A percentile compares a stretch with the other conserved stretches of the same genome.
These are phyloP conservation scores for Hericium erinaceus DNA, from an alignment of 768 basidiomycete genomes.

Conservation along the genomic window DNA sequence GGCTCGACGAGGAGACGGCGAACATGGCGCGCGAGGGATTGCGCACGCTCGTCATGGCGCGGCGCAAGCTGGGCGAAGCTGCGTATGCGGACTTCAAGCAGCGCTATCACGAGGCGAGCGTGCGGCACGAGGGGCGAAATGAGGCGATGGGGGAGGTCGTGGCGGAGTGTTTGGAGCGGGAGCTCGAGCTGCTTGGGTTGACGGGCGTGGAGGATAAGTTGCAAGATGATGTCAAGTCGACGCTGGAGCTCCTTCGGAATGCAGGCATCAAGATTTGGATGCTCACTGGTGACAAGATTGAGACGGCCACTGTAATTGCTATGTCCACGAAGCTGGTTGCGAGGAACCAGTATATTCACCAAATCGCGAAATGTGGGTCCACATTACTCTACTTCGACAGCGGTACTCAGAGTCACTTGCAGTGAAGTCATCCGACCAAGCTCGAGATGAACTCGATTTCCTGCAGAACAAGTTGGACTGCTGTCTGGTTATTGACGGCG, in stretches of 20 bases:
- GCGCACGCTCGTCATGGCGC: slow-evolving; percentile 86
- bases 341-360: slow-evolving; percentile 95
- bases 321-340: slow-evolving; percentile 95
- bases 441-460: slow-evolving; percentile 85
- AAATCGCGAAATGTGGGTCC: slow-evolving; percentile 79
- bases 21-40: slow-evolving; percentile 98
- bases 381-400: not conserved
- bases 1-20: slow-evolving; percentile 96
- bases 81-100: slow-evolving; percentile 67
- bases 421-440: slow-evolving; percentile 84
- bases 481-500: slow-evolving; percentile 96
- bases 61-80: slow-evolving; percentile 64
- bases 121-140: slow-evolving; percentile 69
- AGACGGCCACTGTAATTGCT: slow-evolving; percentile 96
- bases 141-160: slow-evolving; percentile 76
- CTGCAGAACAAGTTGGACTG: slow-evolving; percentile 92
- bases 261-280: slow-evolving; percentile 99
- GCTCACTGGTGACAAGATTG: slow-evolving; percentile 98
- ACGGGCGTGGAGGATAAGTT: slow-evolving; percentile 99
- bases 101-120: slow-evolving; percentile 67
- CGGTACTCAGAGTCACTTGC: slow-evolving; percentile 4
- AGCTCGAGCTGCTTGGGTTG: slow-evolving; percentile 84
- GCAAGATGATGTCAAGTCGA: slow-evolving; percentile 93
- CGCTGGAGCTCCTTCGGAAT: slow-evolving; percentile 86
- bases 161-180: slow-evolving; percentile 69